Base-by-base conservation (phyloP, 495 filamentous ascomycete species). In the Tuber indicum region DNA sequence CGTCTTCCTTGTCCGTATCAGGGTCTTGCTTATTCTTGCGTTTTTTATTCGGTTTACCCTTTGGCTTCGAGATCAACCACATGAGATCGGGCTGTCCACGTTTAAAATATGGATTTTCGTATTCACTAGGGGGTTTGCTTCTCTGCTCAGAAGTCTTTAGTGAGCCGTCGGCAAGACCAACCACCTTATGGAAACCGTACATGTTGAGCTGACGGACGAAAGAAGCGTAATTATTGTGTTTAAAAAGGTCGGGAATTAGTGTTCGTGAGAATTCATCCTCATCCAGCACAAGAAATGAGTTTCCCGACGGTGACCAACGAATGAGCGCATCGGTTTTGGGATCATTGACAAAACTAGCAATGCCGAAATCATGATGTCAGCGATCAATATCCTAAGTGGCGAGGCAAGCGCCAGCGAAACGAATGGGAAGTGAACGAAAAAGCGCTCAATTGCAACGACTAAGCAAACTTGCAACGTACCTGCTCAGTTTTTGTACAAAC, bases 111-210 rank as follows among this genome's bases (percentile, higher is more conserved):
- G 92, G 93, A 82, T 99, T 97, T 74, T 91, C 93, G 83, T 98
- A 99, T 87, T 98, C 95, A 87, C 95, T 98, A 5, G 96, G 96
- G 70, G 93, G 97, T 85, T 98, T 98, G 83, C 94, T 94, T 83
- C 97, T 96, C 75, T 93, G 90, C 85, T 98, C 95, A 84, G 94
- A 97, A 43, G 96, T 94, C 77, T 94, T 93, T 91, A 98, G 96
- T 0, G 94, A 98, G 83, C 97, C 97, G 84, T 98, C 96, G 10
- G 94, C 96, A 41, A 99, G 89, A 3, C 96, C 96, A 16, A 99
- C 96, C 73, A 95, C 93, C 86, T 99, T 99, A 85, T 99, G 96
- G 83, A 99, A 99, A 12, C 96, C 96, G 84, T 99, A 99, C 96
- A 99, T 98, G 83, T 99, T 99, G 78, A 99, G 88, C 83, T 99